These are phyloP conservation scores for Schizochytrium sp. DNA, from an alignment of 108 stramenopile species.

Conservation along the genomic window DNA sequence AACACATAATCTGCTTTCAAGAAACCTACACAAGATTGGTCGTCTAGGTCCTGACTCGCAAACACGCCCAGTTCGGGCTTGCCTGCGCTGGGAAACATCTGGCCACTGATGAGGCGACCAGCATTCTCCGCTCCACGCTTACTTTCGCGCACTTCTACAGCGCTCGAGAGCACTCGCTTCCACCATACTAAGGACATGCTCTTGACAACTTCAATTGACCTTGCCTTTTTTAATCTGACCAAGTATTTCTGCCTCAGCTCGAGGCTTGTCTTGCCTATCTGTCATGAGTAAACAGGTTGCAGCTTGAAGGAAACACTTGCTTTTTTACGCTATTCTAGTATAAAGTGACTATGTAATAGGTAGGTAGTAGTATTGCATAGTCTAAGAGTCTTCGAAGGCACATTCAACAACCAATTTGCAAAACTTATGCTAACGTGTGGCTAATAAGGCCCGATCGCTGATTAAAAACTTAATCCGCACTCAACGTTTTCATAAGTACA, in stretches of 20 bases:
- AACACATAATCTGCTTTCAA: not conserved
- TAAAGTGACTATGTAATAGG: no score
- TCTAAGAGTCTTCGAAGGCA: no score
- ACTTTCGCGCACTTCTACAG: not conserved
- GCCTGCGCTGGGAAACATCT: not conserved
- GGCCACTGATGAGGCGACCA: not conserved
- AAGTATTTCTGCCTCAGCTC: not conserved
- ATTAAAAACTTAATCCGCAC: no score
- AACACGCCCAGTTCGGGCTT: conserved; percentile 31
- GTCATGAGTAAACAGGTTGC: not conserved
- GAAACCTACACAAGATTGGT: conserved; percentile 17
- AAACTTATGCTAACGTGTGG: no score
- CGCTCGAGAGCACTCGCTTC: not conserved
- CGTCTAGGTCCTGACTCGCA: not conserved
- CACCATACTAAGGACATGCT: not conserved
- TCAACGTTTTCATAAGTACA: no score
- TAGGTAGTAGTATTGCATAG: no score
- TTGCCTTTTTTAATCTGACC: conserved; percentile 5
- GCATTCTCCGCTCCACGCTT: conserved; percentile 39
- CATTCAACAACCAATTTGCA: no score
- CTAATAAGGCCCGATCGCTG: no score
- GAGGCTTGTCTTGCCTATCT: not conserved
- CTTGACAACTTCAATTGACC: not conserved
- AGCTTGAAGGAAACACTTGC: no score
- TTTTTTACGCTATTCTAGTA: no score